These are phyloP conservation scores for Oryza longistaminata DNA, from an alignment of 176 grass and related monocot genomes.

Conservation along the genomic window DNA sequence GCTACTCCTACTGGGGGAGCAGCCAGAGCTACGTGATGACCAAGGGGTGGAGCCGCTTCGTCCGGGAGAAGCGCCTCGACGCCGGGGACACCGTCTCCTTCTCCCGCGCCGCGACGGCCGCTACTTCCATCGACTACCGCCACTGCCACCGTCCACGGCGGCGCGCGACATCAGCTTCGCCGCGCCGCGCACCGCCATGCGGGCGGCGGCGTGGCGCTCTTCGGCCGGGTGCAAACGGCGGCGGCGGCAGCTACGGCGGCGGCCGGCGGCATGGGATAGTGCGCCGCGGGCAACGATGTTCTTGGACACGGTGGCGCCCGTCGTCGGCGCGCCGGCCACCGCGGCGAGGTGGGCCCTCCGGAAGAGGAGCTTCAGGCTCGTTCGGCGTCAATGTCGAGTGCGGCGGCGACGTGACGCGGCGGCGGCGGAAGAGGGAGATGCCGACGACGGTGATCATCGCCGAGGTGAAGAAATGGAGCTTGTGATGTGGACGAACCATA, in stretches of 20 bases:
- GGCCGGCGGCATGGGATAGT: background rate
- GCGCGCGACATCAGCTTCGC: conserved; percentile 33
- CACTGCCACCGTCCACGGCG: conserved; percentile 29
- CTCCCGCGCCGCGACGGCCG: conserved; percentile 36
- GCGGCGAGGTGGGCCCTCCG: background rate
- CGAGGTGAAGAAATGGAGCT: background rate
- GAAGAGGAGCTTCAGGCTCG: conserved; percentile 56
- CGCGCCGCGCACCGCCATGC: too few relatives aligned
- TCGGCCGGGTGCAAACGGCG: background rate
- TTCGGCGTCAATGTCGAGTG: conserved; percentile 74
- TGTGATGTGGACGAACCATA: conserved; percentile 35
- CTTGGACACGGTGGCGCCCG: background rate
- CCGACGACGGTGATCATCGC: background rate
- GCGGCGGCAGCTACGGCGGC: background rate
- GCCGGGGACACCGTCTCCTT: conserved; percentile 70
- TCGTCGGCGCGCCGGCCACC: background rate
- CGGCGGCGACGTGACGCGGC: background rate
- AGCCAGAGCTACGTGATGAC: conserved; percentile 89
- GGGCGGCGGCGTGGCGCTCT: background rate
- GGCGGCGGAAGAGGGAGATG: background rate
- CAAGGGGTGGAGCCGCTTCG: conserved; percentile 81
- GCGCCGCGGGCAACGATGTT: background rate
- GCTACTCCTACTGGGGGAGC: conserved; percentile 85
- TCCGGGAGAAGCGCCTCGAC: too few relatives aligned
- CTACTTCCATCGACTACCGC: conserved; percentile 44